Conservation (phyloP, 768 basidiomycete genomes). For the Boletus huronensis region DNA sequence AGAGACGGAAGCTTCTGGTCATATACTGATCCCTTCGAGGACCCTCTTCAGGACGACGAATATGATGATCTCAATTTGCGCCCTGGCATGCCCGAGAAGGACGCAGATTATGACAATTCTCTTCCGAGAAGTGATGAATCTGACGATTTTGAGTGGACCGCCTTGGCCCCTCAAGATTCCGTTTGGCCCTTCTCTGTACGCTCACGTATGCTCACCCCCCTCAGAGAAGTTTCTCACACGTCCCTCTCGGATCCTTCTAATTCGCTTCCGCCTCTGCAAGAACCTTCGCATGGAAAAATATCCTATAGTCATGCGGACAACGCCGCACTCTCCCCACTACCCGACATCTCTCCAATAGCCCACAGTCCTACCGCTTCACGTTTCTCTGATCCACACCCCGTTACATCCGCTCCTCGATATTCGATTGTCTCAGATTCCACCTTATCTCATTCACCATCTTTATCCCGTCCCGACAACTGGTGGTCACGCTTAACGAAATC, state of each 20-base stretch:
- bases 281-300: constrained; percentile 23
- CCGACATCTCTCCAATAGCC: constrained; percentile 14
- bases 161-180: constrained; percentile 10
- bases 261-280: constrained; percentile 25
- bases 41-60: constrained; percentile 24
- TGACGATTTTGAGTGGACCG: constrained; percentile 14
- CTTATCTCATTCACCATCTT: constrained; percentile 40
- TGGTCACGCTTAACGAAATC: constrained; percentile 72
- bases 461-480: constrained; percentile 72
- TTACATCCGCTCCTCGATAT: constrained; percentile 31
- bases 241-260: constrained; percentile 19
- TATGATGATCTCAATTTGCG: constrained; percentile 13
- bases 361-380: constrained; percentile 23
- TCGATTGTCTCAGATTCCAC: constrained; percentile 44
- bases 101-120: constrained; percentile 18
- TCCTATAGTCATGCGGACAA: constrained; percentile 28
- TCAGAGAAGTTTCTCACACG: constrained; percentile 30
- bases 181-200: constrained; percentile 18
- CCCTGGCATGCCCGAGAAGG: constrained; percentile 13
- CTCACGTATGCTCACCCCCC: constrained; percentile 31
- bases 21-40: constrained; percentile 48
- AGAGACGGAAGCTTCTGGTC: constrained; percentile 22
- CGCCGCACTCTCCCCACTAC: constrained; percentile 15
- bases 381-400: constrained; percentile 26
- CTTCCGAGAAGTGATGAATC: constrained; percentile 10